Base-by-base conservation (phyloP, 805 yeast genomes). In the Starmerella powellii region DNA sequence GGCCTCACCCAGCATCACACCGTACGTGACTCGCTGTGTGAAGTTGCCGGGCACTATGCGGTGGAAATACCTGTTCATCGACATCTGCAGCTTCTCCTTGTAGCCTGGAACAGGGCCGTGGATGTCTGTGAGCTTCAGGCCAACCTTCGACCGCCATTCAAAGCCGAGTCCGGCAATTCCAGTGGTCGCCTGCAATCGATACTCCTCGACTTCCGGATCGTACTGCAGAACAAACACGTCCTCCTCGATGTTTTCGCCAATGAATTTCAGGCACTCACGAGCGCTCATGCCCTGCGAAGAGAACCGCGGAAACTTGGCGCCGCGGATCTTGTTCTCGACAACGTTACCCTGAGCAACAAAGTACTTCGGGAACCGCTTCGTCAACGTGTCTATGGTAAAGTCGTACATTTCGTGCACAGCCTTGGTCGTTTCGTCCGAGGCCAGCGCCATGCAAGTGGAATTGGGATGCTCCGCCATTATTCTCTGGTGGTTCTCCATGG, bases 81-180 rank as follows among this genome's bases (percentile, higher is more conserved):
- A 72, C 11, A 65, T 53, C 56, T 72, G 69, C 37, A 81, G 62
- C 47, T 74, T 70, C 18, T 69, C 60, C 37, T 63, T 57, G 52
- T 81, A 81, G 46, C 71, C 73, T 1, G 91, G 93, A 2, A 81
- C 91, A 0, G 87, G 87, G 2, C 60, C 69, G 55, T 81, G 93
- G 46, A 81, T 73, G 37, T 58, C 63, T 0, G 81, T 71, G 31
- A 81, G 59, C 4, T 80, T 76, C 48, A 66, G 59, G 52, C 76
- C 64, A 45, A 72, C 66, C 50, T 73, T 70, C 6, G 55, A 61
- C 5, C 67, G 59, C 4, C 88, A 87, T 53, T 76, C 76, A 58
- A 81, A 81, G 1, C 91, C 88, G 1, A 79, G 74, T 1, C 88
- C 85, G 50, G 78, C 78, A 8, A 76, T 74, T 17, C 76, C 69